Evolutionary conservation across 345 rosid species (phyloP).

Genomic region (Lepidium sativum): DNA sequence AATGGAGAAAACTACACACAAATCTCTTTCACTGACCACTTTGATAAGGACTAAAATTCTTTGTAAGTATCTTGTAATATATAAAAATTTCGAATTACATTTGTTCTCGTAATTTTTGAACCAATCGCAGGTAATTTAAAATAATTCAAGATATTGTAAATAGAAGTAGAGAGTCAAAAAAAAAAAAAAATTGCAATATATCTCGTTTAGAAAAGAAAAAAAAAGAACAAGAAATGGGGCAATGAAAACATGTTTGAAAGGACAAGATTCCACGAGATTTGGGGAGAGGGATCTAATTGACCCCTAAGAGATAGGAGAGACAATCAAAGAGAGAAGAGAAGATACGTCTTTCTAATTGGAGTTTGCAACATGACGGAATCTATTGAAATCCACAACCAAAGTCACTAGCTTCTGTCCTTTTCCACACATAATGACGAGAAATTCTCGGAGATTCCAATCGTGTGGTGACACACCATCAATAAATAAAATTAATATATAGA

Average conservation of each 20-base stretch:
- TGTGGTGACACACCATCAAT: conserved; percentile 12
- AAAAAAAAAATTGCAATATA: too few relatives aligned
- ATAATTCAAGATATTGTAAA: too few relatives aligned
- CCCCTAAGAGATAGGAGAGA: conserved; percentile 18
- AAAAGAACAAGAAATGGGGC: not conserved
- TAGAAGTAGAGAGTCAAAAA: too few relatives aligned
- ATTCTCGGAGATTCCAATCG: conserved; percentile 22
- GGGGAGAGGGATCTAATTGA: conserved; percentile 3
- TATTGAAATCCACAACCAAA: conserved; percentile 27
- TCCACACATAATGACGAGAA: conserved; percentile 6
- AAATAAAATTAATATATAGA: not conserved
- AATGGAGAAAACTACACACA: too few relatives aligned
- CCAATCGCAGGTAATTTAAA: too few relatives aligned
- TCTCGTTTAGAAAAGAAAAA: too few relatives aligned
- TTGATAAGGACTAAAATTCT: too few relatives aligned
- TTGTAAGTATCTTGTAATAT: too few relatives aligned
- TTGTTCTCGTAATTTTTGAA: too few relatives aligned
- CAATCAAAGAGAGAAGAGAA: not conserved
- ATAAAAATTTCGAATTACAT: too few relatives aligned
- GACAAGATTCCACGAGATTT: conserved; percentile 12
- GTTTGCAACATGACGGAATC: conserved; percentile 24
- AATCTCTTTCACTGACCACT: too few relatives aligned
- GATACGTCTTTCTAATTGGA: conserved; percentile 12
- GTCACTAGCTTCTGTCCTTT: conserved; percentile 19
- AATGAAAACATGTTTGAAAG: not conserved